Evolutionary conservation across 768 basidiomycete species (phyloP).

Genomic region (Boletus reticuloceps): DNA sequence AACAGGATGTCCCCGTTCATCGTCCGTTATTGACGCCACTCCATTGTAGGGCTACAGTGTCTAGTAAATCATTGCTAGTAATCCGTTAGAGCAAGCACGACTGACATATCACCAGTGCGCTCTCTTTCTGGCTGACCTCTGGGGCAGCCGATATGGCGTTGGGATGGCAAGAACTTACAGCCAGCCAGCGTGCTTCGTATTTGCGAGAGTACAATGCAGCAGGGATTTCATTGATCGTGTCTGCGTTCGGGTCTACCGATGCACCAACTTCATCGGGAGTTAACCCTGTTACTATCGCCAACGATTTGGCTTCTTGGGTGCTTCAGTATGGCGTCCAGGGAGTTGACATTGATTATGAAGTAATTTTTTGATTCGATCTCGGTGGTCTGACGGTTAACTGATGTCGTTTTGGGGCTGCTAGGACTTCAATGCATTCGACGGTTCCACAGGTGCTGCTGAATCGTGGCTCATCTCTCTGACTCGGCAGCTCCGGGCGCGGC

Average conservation of each 20-base stretch:
- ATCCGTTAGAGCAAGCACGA: background rate
- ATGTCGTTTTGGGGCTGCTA: background rate
- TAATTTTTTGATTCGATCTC: background rate
- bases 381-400: background rate
- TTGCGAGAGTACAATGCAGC: constrained; percentile 49
- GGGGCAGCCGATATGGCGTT: constrained; percentile 44
- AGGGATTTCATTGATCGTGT: constrained; percentile 56
- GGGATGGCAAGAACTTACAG: constrained; percentile 39
- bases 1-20: background rate
- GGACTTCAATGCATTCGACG: constrained; percentile 35
- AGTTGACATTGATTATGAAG: constrained; percentile 53
- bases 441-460: constrained; percentile 25
- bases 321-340: constrained; percentile 45
- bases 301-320: constrained; percentile 43
- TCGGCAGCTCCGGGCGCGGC: constrained; percentile 25
- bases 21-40: background rate
- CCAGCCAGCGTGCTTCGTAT: constrained; percentile 36
- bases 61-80: constrained; percentile 18
- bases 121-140: constrained; percentile 40
- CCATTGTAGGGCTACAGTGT: constrained; percentile 29
- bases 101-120: constrained; percentile 17
- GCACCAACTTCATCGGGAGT: constrained; percentile 39
- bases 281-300: constrained; percentile 37
- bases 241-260: constrained; percentile 43
- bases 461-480: constrained; percentile 32